Conservation (phyloP, 306 rosid genomes). For the Cucurbita argyrosperma region DNA sequence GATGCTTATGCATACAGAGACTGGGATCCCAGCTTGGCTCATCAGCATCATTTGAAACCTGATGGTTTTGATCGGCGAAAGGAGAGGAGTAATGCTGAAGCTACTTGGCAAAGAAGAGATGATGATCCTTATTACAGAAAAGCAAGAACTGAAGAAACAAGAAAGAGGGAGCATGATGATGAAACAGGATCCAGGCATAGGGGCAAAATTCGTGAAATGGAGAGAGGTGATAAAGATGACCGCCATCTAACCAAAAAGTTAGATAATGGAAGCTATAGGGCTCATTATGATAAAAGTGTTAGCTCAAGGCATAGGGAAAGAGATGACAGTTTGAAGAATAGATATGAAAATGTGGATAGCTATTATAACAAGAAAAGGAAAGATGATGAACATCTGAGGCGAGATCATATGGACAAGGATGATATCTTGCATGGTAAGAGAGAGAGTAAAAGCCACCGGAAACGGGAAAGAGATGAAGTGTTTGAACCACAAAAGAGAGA, state of each 20-base stretch:
- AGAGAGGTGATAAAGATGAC: slow-evolving; percentile 64
- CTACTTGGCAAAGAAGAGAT: slow-evolving; percentile 58
- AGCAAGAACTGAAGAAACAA: slow-evolving; percentile 60
- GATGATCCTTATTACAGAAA: slow-evolving; percentile 69
- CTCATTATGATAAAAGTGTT: slow-evolving; percentile 64
- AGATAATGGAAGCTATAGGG: slow-evolving; percentile 79
- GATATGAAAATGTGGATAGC: slow-evolving; percentile 66
- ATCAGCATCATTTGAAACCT: slow-evolving; percentile 40
- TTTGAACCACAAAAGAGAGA: slow-evolving; percentile 71
- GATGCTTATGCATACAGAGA: slow-evolving; percentile 55
- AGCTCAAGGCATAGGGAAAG: slow-evolving; percentile 74
- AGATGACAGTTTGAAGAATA: slow-evolving; percentile 57
- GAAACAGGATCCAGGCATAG: slow-evolving; percentile 44
- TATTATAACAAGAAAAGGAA: slow-evolving; percentile 77
- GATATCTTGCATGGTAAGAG: slow-evolving; percentile 51
- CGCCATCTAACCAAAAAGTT: slow-evolving; percentile 45
- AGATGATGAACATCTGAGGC: slow-evolving; percentile 66
- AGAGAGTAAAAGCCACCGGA: slow-evolving; percentile 45
- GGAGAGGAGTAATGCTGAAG: slow-evolving; percentile 67
- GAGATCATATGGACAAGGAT: slow-evolving; percentile 70
- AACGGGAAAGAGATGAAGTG: slow-evolving; percentile 70
- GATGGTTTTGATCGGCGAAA: slow-evolving; percentile 69
- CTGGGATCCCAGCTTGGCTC: slow-evolving; percentile 49
- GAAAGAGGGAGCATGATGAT: slow-evolving; percentile 69
- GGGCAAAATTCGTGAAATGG: slow-evolving; percentile 63